Evolutionary conservation across 176 grass and related monocot genomes (phyloP), one percentile per base, ranked within the genome.

Genomic region (Carex cristatella): DNA sequence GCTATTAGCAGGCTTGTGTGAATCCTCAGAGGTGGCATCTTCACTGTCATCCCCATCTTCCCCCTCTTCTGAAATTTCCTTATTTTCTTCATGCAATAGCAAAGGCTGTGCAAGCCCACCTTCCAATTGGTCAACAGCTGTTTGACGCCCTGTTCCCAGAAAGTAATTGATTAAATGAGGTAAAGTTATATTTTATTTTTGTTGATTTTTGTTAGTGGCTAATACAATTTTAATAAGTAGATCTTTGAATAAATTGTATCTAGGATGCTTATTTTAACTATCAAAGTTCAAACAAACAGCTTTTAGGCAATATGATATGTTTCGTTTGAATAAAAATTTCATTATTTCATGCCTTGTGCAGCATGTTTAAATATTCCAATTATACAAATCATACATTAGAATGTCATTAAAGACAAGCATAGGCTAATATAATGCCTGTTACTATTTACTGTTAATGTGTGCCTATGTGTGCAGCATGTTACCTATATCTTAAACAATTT

Each of bases 51-150:
- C 76, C n/a, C 91, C 93, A 23, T 99, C 86, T 3, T 93, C 91
- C 5, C 87, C 92, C 23, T 94, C 89, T 84, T 86, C 95, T 63
- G 89, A 83, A 79, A 57, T 79, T 92, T 88, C 80, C 87, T 95
- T 94, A 38, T 57, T 73, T 85, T 83, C 77, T 9, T 88, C 87
- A 61, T 86, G 88, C 59, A 18, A 57, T 61, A 99, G 87, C 81
- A 99, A 88, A 65, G 91, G 93, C 19, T 91, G 91, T 55, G 84
- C 85, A 83, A 95, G 90, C 84, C 93, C 96, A 81, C 87, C 92
- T 90, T 99, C 96, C 75, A 92, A 78, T 54, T 71, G 53, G 6
- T 91, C 87, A 30, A 83, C 84, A 60, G 88, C 89, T 2, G 57
- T 86, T 64, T 44, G 69, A 84, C 91, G 91, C 62, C 87, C 93